Evolutionary conservation across 768 basidiomycete species (phyloP), one percentile per base, ranked within the genome.

Genomic region (Xerocomus brunneocitrinus): DNA sequence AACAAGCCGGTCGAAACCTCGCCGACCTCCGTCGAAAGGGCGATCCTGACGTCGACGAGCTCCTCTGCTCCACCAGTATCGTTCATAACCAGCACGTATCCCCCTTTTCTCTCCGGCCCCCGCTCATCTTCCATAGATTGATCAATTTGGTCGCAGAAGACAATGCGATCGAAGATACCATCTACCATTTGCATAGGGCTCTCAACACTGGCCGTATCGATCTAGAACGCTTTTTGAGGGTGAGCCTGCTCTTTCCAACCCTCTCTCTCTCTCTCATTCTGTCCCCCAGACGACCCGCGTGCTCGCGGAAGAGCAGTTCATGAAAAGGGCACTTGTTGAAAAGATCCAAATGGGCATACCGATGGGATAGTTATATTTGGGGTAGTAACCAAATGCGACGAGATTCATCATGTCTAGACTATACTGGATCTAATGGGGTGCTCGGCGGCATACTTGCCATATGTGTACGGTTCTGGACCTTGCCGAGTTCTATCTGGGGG

Each of bases 131-230:
- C n/a, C 31, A 46, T 66, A 98, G 95, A 72, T 76, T 99, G 24
- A 85, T 98, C 60, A 91, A 98, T 66, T 79, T 98, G 28, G 87
- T 98, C n/a, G 95, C 97, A n/a, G 97, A 99, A 70, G 97, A 98
- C 70, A 94, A 93, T 63, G 93, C 95, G 1, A 94, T 98, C 66
- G 95, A 98, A 72, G 97, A 98, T 69, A 95, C 95, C 43, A 89
- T 97, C 55, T 99, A 98, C 73, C 94, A 98, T 68, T 80, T 99
- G 44, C 92, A 95, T 59, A 81, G 94, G 56, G 95, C 94, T 0
- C 76, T 99, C 58, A 97, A 97, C 66, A 76, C 86, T 49, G 91
- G 91, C 0, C 83, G 92, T 54, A 87, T 98, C 57, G 95, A 98
- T 74, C 79, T 98, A 52, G 95, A 99, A 66, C 81, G 89, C 39